phyloP scores from a whole-genome alignment of 768 basidiomycete genomes.

The Agrocybe chaxingu region DNA sequence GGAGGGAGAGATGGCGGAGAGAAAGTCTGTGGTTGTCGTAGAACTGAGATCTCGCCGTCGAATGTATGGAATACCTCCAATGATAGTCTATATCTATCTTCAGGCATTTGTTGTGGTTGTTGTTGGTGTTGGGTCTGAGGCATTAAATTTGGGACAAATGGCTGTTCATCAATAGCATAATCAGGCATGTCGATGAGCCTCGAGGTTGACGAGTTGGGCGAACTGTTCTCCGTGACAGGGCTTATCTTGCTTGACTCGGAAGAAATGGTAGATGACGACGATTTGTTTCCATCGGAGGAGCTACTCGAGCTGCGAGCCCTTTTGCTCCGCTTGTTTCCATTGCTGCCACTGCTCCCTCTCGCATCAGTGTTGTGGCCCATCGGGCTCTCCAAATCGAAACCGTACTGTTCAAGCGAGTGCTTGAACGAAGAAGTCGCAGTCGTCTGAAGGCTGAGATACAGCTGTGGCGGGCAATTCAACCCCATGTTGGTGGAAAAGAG shows the following conservation, averaged over 20 bases:
- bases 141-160: neutral
- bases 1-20: neutral
- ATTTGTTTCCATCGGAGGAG: conserved; percentile 34
- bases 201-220: neutral
- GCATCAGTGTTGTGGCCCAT: conserved; percentile 14
- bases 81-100: conserved; percentile 40
- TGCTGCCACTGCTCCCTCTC: conserved; percentile 19
- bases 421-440: conserved; percentile 51
- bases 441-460: conserved; percentile 49
- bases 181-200: conserved; percentile 44
- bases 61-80: conserved; percentile 53
- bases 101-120: conserved; percentile 11
- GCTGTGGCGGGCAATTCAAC: conserved; percentile 45
- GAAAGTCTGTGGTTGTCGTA: conserved; percentile 27
- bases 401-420: conserved; percentile 56
- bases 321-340: conserved; percentile 52
- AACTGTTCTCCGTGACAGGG: conserved; percentile 2
- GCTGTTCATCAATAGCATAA: conserved; percentile 18
- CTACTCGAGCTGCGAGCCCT: conserved; percentile 54
- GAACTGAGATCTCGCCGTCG: conserved; percentile 48
- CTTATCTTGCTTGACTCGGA: conserved; percentile 23
- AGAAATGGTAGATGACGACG: conserved; percentile 32
- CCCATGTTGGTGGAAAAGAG: conserved; percentile 30
- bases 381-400: conserved; percentile 53
- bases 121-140: neutral